Evolutionary conservation across 1,139 yeast species (phyloP), one percentile per base, ranked within the genome.

Genomic region (Pichia kudriavzevii): DNA sequence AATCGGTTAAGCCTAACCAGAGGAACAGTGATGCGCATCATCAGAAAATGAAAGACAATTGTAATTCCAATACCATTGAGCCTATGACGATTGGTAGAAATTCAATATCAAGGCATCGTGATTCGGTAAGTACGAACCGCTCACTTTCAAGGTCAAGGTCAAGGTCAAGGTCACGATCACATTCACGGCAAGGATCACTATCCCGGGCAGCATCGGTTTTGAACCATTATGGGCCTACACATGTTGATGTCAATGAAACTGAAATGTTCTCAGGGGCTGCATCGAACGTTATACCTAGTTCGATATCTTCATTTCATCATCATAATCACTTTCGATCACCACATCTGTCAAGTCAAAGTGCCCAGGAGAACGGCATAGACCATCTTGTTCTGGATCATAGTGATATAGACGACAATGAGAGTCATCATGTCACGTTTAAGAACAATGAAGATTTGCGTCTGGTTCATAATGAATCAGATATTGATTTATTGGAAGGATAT

Each of bases 211-310:
- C n/a, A n/a, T n/a, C n/a, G n/a, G n/a, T n/a, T n/a, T n/a, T n/a
- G n/a, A n/a, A n/a, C n/a, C n/a, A n/a, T n/a, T n/a, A n/a, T n/a
- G n/a, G n/a, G n/a, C n/a, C n/a, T n/a, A 35, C 44, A 10, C 58
- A 55, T 32, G 50, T 58, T 18, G 76, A 72, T 36, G 75, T 17
- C 16, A 71, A 72, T 47, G 71, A 63, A 43, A 60, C 70, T 30
- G 96, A 88, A 56, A 79, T 85, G 63, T 88, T 72, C 59, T 79
- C 94, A 5, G 97, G 97, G 26, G 95, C 94, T 1, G 84, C 85
- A 0, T 76, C 88, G 5, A 95, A 83, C 49, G 75, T 84, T 26
- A 78, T 88, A 28, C 97, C 98, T 1, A 81, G 94, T 17, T 83
- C 96, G 1, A 81, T 85, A 46, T 75, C 94, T 1, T 75, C 94